Evolutionary conservation across 106 monocot species (phyloP).

Genomic region (Allium sativum): DNA sequence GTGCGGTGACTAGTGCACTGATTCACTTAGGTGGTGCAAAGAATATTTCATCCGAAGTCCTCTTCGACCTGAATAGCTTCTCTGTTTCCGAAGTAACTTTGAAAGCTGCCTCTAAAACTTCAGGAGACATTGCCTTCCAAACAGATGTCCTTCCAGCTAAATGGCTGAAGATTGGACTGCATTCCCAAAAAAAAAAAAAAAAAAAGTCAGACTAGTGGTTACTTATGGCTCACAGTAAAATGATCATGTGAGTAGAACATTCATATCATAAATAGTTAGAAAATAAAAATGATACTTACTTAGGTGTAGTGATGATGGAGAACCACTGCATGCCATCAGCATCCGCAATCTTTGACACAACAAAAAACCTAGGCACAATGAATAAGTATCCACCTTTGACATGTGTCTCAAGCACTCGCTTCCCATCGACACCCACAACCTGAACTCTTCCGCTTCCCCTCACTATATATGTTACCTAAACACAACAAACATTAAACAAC

Average conservation of each 20-base stretch:
- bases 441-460: constrained; percentile 65
- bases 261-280: too few relatives aligned
- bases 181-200: constrained; percentile 1
- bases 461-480: constrained; percentile 53
- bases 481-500: too few relatives aligned
- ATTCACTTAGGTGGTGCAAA: constrained; percentile 68
- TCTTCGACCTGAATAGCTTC: constrained; percentile 81
- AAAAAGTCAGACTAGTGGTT: neutral
- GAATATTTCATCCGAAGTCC: constrained; percentile 68
- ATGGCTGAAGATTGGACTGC: constrained; percentile 76
- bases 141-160: constrained; percentile 75
- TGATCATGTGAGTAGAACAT: neutral
- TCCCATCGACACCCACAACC: constrained; percentile 77
- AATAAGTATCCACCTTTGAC: constrained; percentile 48
- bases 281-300: constrained; percentile 24
- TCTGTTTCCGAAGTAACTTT: constrained; percentile 54
- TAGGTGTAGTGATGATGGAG: constrained; percentile 84
- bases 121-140: constrained; percentile 78
- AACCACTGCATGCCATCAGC: constrained; percentile 76
- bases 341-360: constrained; percentile 87
- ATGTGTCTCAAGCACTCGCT: constrained; percentile 49
- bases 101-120: constrained; percentile 71
- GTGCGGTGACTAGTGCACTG: neutral
- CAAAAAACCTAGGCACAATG: constrained; percentile 85
- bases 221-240: too few relatives aligned